phyloP scores from a whole-genome alignment of 768 basidiomycete genomes.

The Russula olivacea region DNA sequence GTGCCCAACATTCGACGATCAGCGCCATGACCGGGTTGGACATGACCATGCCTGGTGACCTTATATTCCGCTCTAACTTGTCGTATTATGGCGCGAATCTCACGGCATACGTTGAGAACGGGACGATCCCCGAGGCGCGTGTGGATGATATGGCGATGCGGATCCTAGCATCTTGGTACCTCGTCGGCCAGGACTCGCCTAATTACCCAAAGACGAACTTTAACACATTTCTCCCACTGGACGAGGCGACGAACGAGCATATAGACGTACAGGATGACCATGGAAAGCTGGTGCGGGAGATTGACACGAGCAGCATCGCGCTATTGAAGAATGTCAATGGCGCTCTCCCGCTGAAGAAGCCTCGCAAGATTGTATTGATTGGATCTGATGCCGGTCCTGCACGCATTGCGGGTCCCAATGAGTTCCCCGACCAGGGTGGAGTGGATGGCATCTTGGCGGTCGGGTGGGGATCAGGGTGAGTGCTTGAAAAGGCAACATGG shows the following conservation, averaged over 20 bases:
- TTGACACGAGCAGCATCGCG: constrained; percentile 69
- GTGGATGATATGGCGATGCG: constrained; percentile 80
- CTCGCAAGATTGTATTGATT: constrained; percentile 52
- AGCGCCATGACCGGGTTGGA: constrained; percentile 58
- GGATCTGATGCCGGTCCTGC: constrained; percentile 50
- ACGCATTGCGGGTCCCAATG: constrained; percentile 41
- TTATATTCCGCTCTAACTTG: constrained; percentile 40
- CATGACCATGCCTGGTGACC: constrained; percentile 57
- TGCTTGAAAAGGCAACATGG: neutral
- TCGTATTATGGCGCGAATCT: constrained; percentile 67
- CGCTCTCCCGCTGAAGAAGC: constrained; percentile 54
- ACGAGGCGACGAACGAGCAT: constrained; percentile 50
- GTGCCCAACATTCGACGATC: constrained; percentile 56
- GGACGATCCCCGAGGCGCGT: constrained; percentile 57
- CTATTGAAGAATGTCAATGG: constrained; percentile 65
- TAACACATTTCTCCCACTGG: constrained; percentile 51
- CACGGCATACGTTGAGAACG: constrained; percentile 61
- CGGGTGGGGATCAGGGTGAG: constrained; percentile 83
- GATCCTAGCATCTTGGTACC: constrained; percentile 67
- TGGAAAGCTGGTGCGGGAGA: constrained; percentile 56
- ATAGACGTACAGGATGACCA: constrained; percentile 70
- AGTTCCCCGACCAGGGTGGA: constrained; percentile 38
- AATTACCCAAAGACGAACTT: constrained; percentile 66
- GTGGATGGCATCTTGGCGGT: constrained; percentile 68
- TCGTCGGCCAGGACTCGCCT: constrained; percentile 55